Base-by-base conservation (phyloP, 495 filamentous ascomycete species). In the Neurospora pannonica region DNA sequence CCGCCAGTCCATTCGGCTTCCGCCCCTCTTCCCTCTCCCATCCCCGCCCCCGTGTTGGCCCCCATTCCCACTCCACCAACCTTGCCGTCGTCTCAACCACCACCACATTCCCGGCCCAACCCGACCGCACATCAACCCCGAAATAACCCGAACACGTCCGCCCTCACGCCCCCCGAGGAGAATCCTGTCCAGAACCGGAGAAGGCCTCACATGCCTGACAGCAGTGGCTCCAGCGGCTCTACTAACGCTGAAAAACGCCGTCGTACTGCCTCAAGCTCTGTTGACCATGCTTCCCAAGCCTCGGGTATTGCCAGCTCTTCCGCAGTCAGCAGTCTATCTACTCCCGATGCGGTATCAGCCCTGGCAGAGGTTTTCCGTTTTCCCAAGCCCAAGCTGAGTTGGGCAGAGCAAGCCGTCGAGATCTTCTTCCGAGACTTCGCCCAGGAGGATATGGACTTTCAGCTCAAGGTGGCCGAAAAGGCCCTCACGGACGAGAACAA, bases 391-490 rank as follows among this genome's bases (percentile, higher is more conserved):
- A 74, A 76, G 9, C 79, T 79, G 0, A 79, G 74, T 38, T 87
- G 85, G 85, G 76, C 83, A 5, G 85, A 87, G 73, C 85, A 86
- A 77, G 85, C 85, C 1, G 77, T 87, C 24, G 85, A 87, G 70
- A 81, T 86, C 9, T 84, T 87, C 74, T 87, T 87, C 74, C 80
- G 80, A 34, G 85, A 87, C 38, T 87, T 87, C 54, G 75, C 78
- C 70, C 80, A 79, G 42, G 85, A 87, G 72, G 85, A 87, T 71
- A 77, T 81, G 40, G 85, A 87, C 72, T 74, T 87, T 67, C 84
- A 86, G 79, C 77, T 87, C 15, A 86, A 86, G 80, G 86, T 87
- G 15, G 84, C 85, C 10, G 85, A 87, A 78, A 87, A 86, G 75
- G 81, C 82, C 6, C 80, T 87, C 37, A 83, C 82, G n/a, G 85